Evolutionary conservation across 1,284 basidiomycete species (phyloP).

Genomic region (Baeospora myosura): DNA sequence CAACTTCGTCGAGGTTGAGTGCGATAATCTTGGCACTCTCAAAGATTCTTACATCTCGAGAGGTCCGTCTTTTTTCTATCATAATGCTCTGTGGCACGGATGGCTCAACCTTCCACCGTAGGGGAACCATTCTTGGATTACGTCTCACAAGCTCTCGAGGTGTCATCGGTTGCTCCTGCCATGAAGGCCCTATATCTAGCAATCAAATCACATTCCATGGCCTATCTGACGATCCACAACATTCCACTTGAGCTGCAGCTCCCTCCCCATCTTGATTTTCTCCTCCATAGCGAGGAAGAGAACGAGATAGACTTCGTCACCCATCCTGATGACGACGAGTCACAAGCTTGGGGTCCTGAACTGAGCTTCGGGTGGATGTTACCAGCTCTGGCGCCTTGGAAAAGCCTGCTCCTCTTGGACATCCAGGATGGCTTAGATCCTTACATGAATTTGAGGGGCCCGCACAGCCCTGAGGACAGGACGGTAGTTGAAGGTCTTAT

Average conservation of each 20-base stretch:
- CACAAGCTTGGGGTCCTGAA: constrained; percentile 60
- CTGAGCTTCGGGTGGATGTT: constrained; percentile 64
- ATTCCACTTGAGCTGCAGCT: constrained; percentile 77
- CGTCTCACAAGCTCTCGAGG: constrained; percentile 49
- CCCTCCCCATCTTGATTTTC: constrained; percentile 66
- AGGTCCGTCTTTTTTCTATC: constrained; percentile 32
- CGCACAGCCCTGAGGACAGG: constrained; percentile 56
- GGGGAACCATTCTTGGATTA: constrained; percentile 53
- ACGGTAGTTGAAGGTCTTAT: constrained; percentile 63
- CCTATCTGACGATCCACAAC: constrained; percentile 68
- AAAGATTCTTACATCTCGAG: constrained; percentile 61
- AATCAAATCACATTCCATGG: constrained; percentile 64
- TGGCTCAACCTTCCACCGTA: constrained; percentile 19
- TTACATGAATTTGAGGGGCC: constrained; percentile 51
- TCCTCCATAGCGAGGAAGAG: constrained; percentile 59
- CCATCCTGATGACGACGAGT: constrained; percentile 35
- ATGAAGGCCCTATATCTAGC: constrained; percentile 73
- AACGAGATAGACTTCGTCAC: constrained; percentile 35
- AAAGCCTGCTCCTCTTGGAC: constrained; percentile 77
- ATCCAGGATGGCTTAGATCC: constrained; percentile 55
- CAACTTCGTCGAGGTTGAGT: constrained; percentile 76
- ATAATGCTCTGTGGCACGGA: neutral
- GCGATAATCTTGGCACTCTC: constrained; percentile 57
- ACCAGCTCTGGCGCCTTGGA: constrained; percentile 84
- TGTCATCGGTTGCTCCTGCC: constrained; percentile 65